A percentile compares a stretch with the other conserved stretches of the same genome.
phyloP scores from a whole-genome alignment of 2,329 filamentous ascomycete species.

The Immersiporthe knoxdaviesiana region DNA sequence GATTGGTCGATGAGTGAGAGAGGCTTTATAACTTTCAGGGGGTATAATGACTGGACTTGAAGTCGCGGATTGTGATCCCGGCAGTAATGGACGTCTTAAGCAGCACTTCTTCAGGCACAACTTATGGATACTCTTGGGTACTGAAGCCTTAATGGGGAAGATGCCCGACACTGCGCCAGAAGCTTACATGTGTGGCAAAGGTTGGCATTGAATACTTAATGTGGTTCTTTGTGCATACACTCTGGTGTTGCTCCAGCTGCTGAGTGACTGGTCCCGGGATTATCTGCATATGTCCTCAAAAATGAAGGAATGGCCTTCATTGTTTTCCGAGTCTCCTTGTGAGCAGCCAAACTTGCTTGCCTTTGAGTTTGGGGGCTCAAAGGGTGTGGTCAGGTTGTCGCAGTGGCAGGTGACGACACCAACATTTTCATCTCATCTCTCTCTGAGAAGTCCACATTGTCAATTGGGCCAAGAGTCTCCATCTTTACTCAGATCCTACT shows the following conservation, averaged over 20 bases:
- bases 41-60: neutral
- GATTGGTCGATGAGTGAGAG: neutral
- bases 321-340: neutral
- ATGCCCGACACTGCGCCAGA: neutral
- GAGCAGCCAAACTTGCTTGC: constrained; percentile 1
- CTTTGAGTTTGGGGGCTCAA: constrained; percentile 18
- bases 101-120: neutral
- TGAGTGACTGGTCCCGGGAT: neutral
- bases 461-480: too few relatives aligned
- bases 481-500: too few relatives aligned
- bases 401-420: constrained; percentile 26
- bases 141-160: neutral
- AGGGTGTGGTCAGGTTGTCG: constrained; percentile 16
- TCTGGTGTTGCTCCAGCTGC: neutral
- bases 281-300: neutral
- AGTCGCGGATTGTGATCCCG: neutral
- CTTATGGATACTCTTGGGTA: neutral
- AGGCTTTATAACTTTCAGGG: neutral
- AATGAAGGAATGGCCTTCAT: too few relatives aligned
- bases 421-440: neutral
- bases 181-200: neutral
- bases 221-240: neutral
- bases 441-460: neutral
- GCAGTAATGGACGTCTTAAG: neutral
- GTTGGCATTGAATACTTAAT: neutral